Base-by-base conservation (phyloP, 495 filamentous ascomycete species). In the Neurospora sp. region DNA sequence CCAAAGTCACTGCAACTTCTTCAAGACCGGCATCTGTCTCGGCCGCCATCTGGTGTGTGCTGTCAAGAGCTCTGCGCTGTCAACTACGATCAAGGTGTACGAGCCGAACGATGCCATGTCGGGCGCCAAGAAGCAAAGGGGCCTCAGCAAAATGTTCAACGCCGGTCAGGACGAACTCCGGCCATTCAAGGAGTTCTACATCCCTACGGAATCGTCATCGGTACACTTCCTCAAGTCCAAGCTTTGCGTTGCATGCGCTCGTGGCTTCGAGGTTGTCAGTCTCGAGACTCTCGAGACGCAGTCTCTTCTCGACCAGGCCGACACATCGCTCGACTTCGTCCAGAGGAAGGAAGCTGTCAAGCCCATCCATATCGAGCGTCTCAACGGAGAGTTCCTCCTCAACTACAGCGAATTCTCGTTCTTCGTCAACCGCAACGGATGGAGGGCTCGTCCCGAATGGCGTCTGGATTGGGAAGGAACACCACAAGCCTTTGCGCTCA, bases 331-430 rank as follows among this genome's bases (percentile, higher is more conserved):
- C 72, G 96, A 99, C 80, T 97, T 99, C 77, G 95, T 98, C 40
- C 91, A 93, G 54, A 90, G 93, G 44, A 94, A 95, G 78, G 96
- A 99, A 80, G 93, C 92, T 77, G 91, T 96, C 75, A 93, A 93
- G 79, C 95, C 96, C n/a, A 96, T 99, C 74, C 94, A 97, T 77
- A 98, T 99, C 79, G 97, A 98, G 80, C 91, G 96, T 23, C 90
- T 98, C 78, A 93, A 95, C 76, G 93, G 94, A 75, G 96, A 98
- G 80, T 99, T 99, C 87, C 87, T 99, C 54, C 88, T 99, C 72
- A 98, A 97, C 81, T 99, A 99, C 82, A 93, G 93, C 27, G 96
- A 99, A 77, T 98, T 97, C 81, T 96, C 93, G 23, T 98, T 99
- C 87, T 99, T 97, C 78, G 96, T 99, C 78, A 98, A 99, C 82